Base-by-base conservation (phyloP, 1,139 yeast species). In the Geotrichum europaeum region DNA sequence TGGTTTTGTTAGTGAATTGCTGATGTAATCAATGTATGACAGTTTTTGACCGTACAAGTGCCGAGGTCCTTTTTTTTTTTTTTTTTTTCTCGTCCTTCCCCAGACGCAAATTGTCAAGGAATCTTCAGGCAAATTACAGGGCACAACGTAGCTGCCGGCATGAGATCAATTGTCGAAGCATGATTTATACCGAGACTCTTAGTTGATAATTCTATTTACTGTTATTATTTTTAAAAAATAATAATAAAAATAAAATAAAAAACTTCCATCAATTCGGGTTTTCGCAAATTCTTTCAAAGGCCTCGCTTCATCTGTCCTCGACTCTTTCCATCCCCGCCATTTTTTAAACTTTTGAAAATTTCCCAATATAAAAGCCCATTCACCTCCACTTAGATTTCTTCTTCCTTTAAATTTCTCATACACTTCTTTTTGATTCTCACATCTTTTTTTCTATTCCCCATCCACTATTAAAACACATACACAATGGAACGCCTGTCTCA, bases 401-500 rank as follows among this genome's bases (percentile, higher is more conserved):
- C 15, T 43, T 9, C 24, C 4, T 25, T 12, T 10, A 15, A 20
- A 9, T 53, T 22, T 36, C 22, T n/a, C 13, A 36, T 28, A 34
- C 12, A 32, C 22, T 12, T 22, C 15, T 22, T 52, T 30, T 40
- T 22, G 9, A 34, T 51, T 13, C 30, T 15, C 25, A 34, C 40
- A 34, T 34, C n/a, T 24, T 10, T 12, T 3, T 24, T 24, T 49
- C 4, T 9, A 49, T 22, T 12, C 30, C 15, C 40, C 6, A 34
- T 36, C 24, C 22, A 32, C 55, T 25, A n/a, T 7, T n/a, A 32
- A 53, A 53, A 12, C 15, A 13, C 40, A 45, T 15, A 4, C 51
- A 57, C 45, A 65, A 73, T 73, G 76, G 71, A 73, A 58, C 67
- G 76, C 61, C 71, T 73, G n/a, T 56, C 65, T 56, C 69, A 69